Percentiles rank a stretch among this genome's conserved stretches.
phyloP scores from a whole-genome alignment of 371 early-diverging fungal species.

The Mortierella sp. region DNA sequence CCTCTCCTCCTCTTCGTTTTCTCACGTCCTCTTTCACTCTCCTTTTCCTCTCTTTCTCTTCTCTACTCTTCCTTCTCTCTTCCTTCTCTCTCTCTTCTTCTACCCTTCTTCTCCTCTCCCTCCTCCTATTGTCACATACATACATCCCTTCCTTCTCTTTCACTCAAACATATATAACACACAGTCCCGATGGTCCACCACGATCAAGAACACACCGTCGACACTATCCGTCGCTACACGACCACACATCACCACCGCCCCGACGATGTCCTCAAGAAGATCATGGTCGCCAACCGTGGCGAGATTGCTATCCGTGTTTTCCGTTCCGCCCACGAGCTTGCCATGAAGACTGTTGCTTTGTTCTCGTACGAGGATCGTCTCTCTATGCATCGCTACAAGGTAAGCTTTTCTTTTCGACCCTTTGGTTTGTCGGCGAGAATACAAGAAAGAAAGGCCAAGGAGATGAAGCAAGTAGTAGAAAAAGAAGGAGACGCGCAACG shows the following conservation, averaged over 20 bases:
- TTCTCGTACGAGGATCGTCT: constrained; percentile 94
- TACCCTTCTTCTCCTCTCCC: neutral
- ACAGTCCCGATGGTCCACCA: constrained; percentile 30
- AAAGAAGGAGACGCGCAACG: neutral
- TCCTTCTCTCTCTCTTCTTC: neutral
- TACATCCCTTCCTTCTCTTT: neutral
- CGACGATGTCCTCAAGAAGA: constrained; percentile 64
- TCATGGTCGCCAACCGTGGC: constrained; percentile 78
- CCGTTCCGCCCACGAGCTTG: constrained; percentile 93
- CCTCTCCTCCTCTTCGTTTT: constrained; percentile 7
- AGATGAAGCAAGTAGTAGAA: neutral
- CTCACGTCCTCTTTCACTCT: neutral
- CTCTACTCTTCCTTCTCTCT: neutral
- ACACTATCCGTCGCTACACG: constrained; percentile 70
- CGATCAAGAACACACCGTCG: constrained; percentile 63
- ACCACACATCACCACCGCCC: constrained; percentile 28
- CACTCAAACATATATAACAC: neutral
- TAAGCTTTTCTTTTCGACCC: constrained; percentile 22
- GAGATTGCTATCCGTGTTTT: constrained; percentile 95
- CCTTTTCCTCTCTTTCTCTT: neutral
- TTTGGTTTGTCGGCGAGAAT: neutral
- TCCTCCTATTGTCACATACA: neutral
- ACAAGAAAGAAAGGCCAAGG: neutral
- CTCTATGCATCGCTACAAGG: constrained; percentile 94
- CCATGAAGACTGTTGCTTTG: constrained; percentile 91